Evolutionary conservation across 2,329 filamentous ascomycete genomes (phyloP).

Genomic region (Colletotrichum spaethianum): DNA sequence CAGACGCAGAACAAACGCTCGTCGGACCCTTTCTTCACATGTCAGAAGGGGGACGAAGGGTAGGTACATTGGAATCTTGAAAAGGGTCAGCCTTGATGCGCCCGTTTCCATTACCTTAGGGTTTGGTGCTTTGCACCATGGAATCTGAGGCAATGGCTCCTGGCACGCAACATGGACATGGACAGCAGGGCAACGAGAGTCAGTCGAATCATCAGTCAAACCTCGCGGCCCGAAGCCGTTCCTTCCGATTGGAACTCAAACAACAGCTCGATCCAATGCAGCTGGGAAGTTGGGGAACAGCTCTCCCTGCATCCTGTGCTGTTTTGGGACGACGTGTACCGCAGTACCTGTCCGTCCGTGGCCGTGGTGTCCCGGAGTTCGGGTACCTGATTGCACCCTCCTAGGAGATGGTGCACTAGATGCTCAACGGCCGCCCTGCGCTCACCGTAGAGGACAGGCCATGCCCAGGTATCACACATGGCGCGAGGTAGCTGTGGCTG

Average conservation of each 20-base stretch:
- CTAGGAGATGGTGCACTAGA: background rate
- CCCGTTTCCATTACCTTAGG: slow-evolving; percentile 3
- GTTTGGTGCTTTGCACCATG: slow-evolving; percentile 24
- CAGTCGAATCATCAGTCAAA: slow-evolving; percentile 39
- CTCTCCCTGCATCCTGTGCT: slow-evolving; percentile 25
- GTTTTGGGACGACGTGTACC: slow-evolving; percentile 23
- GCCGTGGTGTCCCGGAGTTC: slow-evolving; percentile 8
- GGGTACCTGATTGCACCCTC: slow-evolving; percentile 8
- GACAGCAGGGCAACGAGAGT: slow-evolving; percentile 28
- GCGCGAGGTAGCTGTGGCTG: background rate
- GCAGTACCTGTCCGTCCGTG: slow-evolving; percentile 15
- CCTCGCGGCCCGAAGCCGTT: slow-evolving; percentile 39
- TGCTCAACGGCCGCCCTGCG: background rate
- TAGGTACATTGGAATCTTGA: background rate
- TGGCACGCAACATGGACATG: slow-evolving; percentile 23
- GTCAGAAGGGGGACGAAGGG: slow-evolving; percentile 14
- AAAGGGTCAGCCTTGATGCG: slow-evolving; percentile 1
- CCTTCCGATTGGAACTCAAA: slow-evolving; percentile 38
- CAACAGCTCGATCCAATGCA: slow-evolving; percentile 38
- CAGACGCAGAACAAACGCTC: slow-evolving; percentile 7
- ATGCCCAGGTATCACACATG: background rate
- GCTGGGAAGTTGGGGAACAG: background rate
- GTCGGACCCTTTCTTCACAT: slow-evolving; percentile 35
- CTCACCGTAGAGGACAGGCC: background rate
- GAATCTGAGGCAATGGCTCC: slow-evolving; percentile 33